phyloP scores from a whole-genome alignment of 176 grass and related monocot genomes.

The Cenchrus americanus region DNA sequence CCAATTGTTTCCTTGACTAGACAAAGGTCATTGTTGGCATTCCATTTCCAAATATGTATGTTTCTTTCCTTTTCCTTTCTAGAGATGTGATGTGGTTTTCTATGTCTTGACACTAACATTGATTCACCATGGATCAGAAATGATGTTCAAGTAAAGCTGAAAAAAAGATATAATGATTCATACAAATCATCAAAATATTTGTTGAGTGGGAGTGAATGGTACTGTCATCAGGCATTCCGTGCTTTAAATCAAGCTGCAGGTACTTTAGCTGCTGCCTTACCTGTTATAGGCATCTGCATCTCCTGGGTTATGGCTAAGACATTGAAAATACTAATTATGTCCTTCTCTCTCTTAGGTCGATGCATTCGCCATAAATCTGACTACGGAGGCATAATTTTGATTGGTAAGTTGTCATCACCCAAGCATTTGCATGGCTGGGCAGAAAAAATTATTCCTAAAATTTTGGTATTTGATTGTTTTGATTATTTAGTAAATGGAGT shows the following conservation, averaged over 20 bases:
- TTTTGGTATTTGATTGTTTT: constrained; percentile 32
- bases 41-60: constrained; percentile 99
- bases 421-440: constrained; percentile 25
- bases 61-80: constrained; percentile 28
- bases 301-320: constrained; percentile 19
- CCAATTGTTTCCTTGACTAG: constrained; percentile 69
- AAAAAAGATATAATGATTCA: constrained; percentile 93
- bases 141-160: constrained; percentile 89
- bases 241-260: constrained; percentile 97
- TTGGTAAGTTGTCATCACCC: constrained; percentile 54
- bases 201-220: constrained; percentile 95
- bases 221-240: constrained; percentile 97
- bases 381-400: constrained; percentile 93
- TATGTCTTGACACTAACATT: constrained; percentile 26
- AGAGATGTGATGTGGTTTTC: constrained; percentile 5
- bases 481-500: constrained; percentile 1
- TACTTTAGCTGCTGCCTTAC: constrained; percentile 39
- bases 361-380: constrained; percentile 96
- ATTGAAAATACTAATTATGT: constrained; percentile 45
- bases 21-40: constrained; percentile 94
- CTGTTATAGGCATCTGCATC: not conserved
- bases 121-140: constrained; percentile 66
- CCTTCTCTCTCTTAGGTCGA: constrained; percentile 64
- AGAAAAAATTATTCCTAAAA: not conserved
- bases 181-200: constrained; percentile 84